Conservation (phyloP, 192 early-diverging fungal genomes). For the Backusella australiensis region DNA sequence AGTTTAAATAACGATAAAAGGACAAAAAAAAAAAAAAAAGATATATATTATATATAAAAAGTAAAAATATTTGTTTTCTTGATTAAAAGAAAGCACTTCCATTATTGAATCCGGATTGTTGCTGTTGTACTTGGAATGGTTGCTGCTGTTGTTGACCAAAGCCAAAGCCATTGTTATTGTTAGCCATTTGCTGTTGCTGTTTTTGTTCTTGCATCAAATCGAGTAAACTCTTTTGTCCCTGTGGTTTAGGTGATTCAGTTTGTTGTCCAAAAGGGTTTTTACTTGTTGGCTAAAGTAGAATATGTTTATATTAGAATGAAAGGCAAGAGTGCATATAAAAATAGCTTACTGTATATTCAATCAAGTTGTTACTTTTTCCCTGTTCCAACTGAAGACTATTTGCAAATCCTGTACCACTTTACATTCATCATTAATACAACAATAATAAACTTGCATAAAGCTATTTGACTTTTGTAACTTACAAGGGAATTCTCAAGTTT, state of each 20-base stretch:
- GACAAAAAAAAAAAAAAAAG: background rate
- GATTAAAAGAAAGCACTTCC: background rate
- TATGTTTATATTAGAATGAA: background rate
- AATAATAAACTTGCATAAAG: background rate
- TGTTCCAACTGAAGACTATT: conserved; percentile 16
- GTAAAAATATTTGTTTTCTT: background rate
- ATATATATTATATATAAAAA: background rate
- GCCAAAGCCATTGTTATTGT: background rate
- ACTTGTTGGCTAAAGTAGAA: background rate
- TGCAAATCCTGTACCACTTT: conserved; percentile 31
- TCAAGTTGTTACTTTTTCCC: background rate
- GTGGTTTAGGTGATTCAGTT: conserved; percentile 5
- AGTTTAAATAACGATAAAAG: background rate
- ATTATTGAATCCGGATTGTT: background rate
- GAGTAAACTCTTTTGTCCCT: conserved; percentile 18
- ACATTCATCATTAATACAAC: background rate
- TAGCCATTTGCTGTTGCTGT: conserved; percentile 9
- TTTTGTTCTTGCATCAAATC: conserved; percentile 28
- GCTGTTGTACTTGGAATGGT: background rate
- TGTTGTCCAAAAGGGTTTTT: conserved; percentile 21
- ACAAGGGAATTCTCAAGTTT: conserved; percentile 49
- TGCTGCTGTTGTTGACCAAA: background rate
- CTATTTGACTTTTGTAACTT: conserved; percentile 20
- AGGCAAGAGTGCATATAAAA: background rate
- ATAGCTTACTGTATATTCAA: background rate